phyloP scores from a whole-genome alignment of 768 basidiomycete species.

The Amanita jacksonii region DNA sequence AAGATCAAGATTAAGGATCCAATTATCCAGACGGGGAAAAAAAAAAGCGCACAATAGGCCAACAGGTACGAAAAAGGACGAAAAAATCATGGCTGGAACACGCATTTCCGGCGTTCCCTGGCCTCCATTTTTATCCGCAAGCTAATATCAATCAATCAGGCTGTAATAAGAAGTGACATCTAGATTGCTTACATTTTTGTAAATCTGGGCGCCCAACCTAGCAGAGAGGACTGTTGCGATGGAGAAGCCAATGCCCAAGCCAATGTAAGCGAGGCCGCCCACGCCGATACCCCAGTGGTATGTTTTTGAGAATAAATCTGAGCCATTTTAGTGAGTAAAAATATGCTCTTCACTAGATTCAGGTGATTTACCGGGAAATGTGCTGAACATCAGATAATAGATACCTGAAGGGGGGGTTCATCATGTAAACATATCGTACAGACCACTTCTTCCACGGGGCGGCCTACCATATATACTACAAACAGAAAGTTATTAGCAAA shows the following conservation, averaged over 20 bases:
- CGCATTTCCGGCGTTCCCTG: constrained; percentile 69
- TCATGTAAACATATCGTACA: neutral
- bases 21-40: neutral
- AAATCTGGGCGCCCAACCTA: constrained; percentile 36
- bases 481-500: too few species aligned
- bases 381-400: constrained; percentile 66
- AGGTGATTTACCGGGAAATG: constrained; percentile 44
- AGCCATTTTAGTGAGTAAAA: neutral
- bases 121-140: constrained; percentile 48
- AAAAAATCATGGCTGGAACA: constrained; percentile 63
- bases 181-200: constrained; percentile 30
- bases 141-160: constrained; percentile 21
- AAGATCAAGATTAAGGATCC: constrained; percentile 10
- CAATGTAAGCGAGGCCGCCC: constrained; percentile 44
- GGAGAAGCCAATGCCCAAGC: constrained; percentile 48
- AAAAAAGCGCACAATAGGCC: constrained; percentile 52
- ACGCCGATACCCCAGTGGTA: constrained; percentile 45
- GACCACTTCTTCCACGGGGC: neutral
- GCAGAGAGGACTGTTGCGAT: constrained; percentile 39
- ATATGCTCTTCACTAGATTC: neutral
- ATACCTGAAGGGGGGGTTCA: too few species aligned
- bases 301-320: constrained; percentile 36
- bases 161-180: neutral
- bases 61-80: constrained; percentile 58
- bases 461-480: constrained; percentile 42